Evolutionary conservation across 2,329 filamentous ascomycete species (phyloP).

Genomic region (Aspergillus pseudoterreus): DNA sequence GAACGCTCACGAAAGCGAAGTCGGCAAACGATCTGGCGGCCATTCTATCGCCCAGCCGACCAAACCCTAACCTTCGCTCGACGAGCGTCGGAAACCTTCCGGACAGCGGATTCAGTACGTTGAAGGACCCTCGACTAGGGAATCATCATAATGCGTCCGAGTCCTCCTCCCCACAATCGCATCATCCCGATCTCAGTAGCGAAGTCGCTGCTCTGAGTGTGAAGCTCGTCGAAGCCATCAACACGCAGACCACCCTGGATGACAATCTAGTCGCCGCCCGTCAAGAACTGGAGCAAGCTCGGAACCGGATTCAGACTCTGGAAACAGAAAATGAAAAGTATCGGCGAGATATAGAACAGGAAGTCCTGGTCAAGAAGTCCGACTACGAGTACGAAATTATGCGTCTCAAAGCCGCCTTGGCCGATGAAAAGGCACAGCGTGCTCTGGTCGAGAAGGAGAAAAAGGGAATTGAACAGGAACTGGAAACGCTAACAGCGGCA

Average conservation of each 20-base stretch:
- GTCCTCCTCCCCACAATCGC: constrained; percentile 31
- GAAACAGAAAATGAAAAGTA: constrained; percentile 68
- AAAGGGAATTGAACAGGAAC: constrained; percentile 83
- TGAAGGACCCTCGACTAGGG: constrained; percentile 42
- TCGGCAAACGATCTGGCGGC: constrained; percentile 42
- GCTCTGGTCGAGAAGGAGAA: constrained; percentile 70
- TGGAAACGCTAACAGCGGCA: constrained; percentile 84
- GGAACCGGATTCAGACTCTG: constrained; percentile 63
- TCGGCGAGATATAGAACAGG: constrained; percentile 65
- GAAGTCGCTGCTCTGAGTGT: constrained; percentile 90
- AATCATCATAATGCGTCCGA: constrained; percentile 34
- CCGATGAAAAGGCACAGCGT: constrained; percentile 64
- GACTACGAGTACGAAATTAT: constrained; percentile 71
- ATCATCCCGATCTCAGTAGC: constrained; percentile 59
- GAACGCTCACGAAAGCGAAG: constrained; percentile 41
- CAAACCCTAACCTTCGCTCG: constrained; percentile 18
- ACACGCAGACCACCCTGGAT: constrained; percentile 88
- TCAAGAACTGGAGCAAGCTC: constrained; percentile 74
- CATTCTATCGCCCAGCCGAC: constrained; percentile 27
- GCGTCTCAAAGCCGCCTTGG: constrained; percentile 55
- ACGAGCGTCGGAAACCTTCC: constrained; percentile 29
- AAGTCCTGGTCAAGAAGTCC: constrained; percentile 71
- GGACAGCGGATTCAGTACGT: constrained; percentile 44
- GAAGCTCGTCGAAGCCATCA: constrained; percentile 96
- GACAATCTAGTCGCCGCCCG: constrained; percentile 79